Evolutionary conservation across 495 filamentous ascomycete genomes (phyloP), one percentile per base, ranked within the genome.

Genomic region (Umbilicaria muhlenbergii): DNA sequence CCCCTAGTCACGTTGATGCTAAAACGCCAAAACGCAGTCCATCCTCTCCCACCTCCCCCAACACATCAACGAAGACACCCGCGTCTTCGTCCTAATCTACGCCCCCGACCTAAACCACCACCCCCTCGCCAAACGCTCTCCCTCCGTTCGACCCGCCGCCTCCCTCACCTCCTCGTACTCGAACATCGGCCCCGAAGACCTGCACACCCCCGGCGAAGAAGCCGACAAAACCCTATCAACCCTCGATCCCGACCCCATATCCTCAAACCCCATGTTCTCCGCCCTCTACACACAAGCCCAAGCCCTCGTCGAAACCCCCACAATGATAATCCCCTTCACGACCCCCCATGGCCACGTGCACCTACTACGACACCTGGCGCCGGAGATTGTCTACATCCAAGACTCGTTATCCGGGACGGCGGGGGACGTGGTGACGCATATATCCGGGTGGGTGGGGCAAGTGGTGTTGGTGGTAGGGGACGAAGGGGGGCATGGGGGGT

Each of bases 61-160:
- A 49, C 75, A 82, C 39, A 73, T 76, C 41, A 75, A 91, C 51
- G 64, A 72, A 45, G 73, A 74, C 38, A 76, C 68, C 19, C 78
- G 81, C 50, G 68, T 94, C 31, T 91, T 93, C 48, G 68, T 94
- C 40, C 70, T 95, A 44, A 92, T 95, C 56, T 92, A 94, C 56
- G 76, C 83, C 11, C 87, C 87, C 0, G 72, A 70, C 24, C 66
- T 92, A 44, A 86, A 83, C 60, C 79, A 83, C 47, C 66, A 67
- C 33, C 57, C 64, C 14, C 58, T 68, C 34, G 71, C 65, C 38
- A 60, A 56, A 51, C 54, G 56, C 18, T 64, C 61, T 21, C 59
- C 56, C 31, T 62, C 63, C 38, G 68, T 68, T 28, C 59, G 66
- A 39, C 64, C 67, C 40, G 68, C 74, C 33, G 56, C 67, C 31